Evolutionary conservation across 768 basidiomycete genomes (phyloP), one percentile per base, ranked within the genome.

Genomic region (Jaapia argillacea): DNA sequence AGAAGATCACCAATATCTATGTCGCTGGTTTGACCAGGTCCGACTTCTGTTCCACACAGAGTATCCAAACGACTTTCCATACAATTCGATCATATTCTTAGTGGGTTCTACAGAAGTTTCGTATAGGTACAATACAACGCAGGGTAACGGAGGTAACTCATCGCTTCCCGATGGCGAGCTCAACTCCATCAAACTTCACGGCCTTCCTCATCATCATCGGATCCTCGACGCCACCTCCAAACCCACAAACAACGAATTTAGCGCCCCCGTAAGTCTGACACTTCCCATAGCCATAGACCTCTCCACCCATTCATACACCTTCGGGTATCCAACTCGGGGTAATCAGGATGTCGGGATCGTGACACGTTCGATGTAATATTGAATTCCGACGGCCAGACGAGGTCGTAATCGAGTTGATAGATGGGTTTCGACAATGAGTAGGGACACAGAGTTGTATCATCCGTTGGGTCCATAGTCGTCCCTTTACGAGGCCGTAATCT

Each of bases 231-330:
- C 28, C 28, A 10, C 37, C 40, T 57, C 58, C 18, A 52, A 51
- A 43, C 70, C 67, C 7, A 64, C 63, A 48, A 87, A 85, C 12
- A 91, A 64, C 54, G 71, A 79, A 54, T 96, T 96, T 49, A 97
- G 62, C 7, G 86, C 61, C 0, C 78, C 87, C 1, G 92, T 93
- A 21, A 94, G 77, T 20, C 93, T 71, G 24, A 94, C 64, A 1
- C 91, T 93, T 0, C 66, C 91, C 66, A 84, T 84, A 0, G 86
- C 82, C 28, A 98, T 64, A 50, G 94, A 57, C 62, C 77, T 77
- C 69, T 96, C 91, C 2, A 98, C 52, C 26, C 28, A 64, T 62
- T 1, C 85, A 86, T 1, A 81, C 65, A 54, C 96, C 97, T 41
- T 78, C 65, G 0, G 86, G 78, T 91, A 58, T 91, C 81, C 13